Percentiles rank a stretch among this genome's conserved stretches.
Conservation (phyloP, 2,329 filamentous ascomycete genomes). For the Cladosporium austrohemisphaericum region DNA sequence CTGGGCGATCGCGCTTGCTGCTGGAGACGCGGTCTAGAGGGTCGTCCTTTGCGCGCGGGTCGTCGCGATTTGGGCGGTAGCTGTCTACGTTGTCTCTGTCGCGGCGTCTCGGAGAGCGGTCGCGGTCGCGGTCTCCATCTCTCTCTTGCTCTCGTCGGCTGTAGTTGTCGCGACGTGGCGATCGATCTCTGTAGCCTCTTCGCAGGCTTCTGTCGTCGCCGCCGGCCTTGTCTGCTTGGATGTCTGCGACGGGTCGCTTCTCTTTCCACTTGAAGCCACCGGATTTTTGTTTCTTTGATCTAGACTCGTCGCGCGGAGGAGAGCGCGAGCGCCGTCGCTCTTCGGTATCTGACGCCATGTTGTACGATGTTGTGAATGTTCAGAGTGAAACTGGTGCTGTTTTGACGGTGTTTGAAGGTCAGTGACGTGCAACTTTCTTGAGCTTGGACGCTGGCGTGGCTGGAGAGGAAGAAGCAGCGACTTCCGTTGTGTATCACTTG, state of each 20-base stretch:
- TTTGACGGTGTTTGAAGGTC: not conserved
- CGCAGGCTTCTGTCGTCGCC: conserved; percentile 26
- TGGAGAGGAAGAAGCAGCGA: not conserved
- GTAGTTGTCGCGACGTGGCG: conserved; percentile 27
- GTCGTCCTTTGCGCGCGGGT: conserved; percentile 1
- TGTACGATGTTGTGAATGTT: not conserved
- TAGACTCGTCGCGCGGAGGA: conserved; percentile 25
- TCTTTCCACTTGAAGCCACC: conserved; percentile 38
- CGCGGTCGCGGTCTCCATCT: conserved; percentile 19
- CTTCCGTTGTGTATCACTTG: too few relatives aligned
- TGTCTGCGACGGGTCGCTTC: conserved; percentile 25
- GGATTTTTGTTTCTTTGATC: conserved; percentile 30
- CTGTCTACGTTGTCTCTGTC: conserved; percentile 33
- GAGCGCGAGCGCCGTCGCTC: conserved; percentile 28
- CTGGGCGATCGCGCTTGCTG: conserved; percentile 9
- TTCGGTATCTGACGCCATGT: conserved; percentile 13
- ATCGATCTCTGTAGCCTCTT: conserved; percentile 34
- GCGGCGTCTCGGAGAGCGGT: conserved; percentile 23
- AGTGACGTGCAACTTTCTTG: conserved; percentile 5
- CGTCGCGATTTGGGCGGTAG: conserved; percentile 30
- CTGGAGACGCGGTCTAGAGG: conserved; percentile 11
- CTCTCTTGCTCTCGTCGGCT: conserved; percentile 15
- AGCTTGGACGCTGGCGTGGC: conserved; percentile 9
- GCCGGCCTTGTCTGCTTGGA: conserved; percentile 20
- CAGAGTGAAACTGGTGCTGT: not conserved